Evolutionary conservation across 2,329 filamentous ascomycete species (phyloP), one percentile per base, ranked within the genome.

Genomic region (Epichloe uncinata): DNA sequence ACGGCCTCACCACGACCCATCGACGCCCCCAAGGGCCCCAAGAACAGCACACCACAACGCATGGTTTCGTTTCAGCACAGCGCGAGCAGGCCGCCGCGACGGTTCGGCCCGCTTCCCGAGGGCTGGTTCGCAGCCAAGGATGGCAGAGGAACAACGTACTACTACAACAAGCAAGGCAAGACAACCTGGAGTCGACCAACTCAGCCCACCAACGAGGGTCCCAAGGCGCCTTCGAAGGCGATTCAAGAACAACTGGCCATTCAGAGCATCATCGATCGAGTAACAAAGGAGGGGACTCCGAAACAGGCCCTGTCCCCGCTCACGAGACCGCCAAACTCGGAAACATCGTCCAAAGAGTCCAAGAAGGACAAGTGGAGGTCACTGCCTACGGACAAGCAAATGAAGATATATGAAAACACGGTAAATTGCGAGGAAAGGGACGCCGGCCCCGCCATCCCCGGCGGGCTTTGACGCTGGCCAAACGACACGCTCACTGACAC

Each of bases 361-460:
- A 82, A 78, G 57, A 74, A 75, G 58, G 83, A 87, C 45, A 86
- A 84, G 62, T 89, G 85, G 85, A 76, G 79, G 50, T 76, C 74
- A 52, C 64, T 83, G 34, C 73, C 83, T 1, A 64, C 81, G 57
- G 90, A 96, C 56, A 96, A 96, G 68, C 87, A 93, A 67, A 94
- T 89, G 78, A 95, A 88, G 70, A 75, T 95, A 2, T 97, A 96
- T 60, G 90, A 96, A 66, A 90, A 90, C 62, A 95, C 89, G 47
- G 88, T 94, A 74, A 65, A 86, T 37, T 26, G n/a, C 16, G 41
- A 6, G 30, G 11, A 16, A 7, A 45, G 18, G 36, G 18, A 4
- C 8, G 8, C 26, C 26, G 26, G 26, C 26, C 8, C 8, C 3
- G 26, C 26, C 26, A 30, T 8, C 9, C 26, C 26, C 26, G 8